phyloP scores from a whole-genome alignment of 1,284 basidiomycete species.

The Tilletia indica region DNA sequence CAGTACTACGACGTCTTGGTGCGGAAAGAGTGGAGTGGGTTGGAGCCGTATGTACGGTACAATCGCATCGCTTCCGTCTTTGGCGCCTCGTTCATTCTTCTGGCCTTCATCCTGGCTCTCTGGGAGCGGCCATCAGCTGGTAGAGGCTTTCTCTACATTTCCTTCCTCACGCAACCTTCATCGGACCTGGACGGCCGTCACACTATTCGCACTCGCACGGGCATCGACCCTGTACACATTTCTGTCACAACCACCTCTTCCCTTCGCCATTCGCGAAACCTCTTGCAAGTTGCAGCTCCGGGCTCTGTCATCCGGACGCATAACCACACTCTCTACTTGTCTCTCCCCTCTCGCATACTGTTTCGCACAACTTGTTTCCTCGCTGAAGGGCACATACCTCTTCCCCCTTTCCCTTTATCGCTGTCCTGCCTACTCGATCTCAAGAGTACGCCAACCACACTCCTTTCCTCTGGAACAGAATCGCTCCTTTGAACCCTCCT shows the following conservation, averaged over 20 bases:
- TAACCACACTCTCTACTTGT: too few relatives aligned
- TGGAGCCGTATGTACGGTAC: slow-evolving; percentile 13
- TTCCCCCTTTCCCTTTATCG: too few relatives aligned
- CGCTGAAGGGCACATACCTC: too few relatives aligned
- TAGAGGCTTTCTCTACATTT: background rate
- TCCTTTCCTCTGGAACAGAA: background rate
- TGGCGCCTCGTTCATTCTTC: background rate
- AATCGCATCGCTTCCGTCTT: slow-evolving; percentile 5
- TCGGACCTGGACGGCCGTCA: too few relatives aligned
- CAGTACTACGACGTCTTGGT: slow-evolving; percentile 10
- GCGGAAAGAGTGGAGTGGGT: background rate
- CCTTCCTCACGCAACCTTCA: too few relatives aligned
- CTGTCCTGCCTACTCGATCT: too few relatives aligned
- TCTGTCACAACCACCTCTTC: too few relatives aligned
- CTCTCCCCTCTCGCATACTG: background rate
- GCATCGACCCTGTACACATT: too few relatives aligned
- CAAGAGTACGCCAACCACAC: background rate
- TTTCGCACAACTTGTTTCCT: background rate
- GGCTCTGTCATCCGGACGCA: too few relatives aligned
- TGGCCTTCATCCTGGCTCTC: slow-evolving; percentile 6
- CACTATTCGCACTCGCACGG: too few relatives aligned
- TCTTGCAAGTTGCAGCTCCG: too few relatives aligned
- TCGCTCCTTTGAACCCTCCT: background rate
- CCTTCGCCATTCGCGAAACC: too few relatives aligned
- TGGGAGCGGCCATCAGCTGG: background rate